Percentiles rank a stretch among this genome's conserved stretches.
phyloP scores from a whole-genome alignment of 2,329 filamentous ascomycete species.

The Metarhizium robertsii region DNA sequence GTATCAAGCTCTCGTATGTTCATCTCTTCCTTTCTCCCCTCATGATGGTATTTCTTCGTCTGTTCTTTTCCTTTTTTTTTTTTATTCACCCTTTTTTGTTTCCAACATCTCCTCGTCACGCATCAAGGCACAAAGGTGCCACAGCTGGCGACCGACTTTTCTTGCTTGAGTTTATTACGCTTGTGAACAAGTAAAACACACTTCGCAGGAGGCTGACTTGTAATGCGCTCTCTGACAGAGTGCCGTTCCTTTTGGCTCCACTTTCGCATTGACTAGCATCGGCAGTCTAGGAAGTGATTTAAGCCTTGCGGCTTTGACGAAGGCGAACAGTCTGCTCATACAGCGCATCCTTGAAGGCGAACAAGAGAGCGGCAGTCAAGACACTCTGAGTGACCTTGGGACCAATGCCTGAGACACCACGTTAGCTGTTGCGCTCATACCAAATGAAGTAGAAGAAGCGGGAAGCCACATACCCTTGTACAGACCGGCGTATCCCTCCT shows the following conservation, averaged over 20 bases:
- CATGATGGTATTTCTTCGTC: no score
- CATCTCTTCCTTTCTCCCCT: not conserved
- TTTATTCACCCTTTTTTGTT: not conserved
- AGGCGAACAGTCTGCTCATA: conserved; percentile 74
- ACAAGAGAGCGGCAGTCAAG: conserved; percentile 88
- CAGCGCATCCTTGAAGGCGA: conserved; percentile 95
- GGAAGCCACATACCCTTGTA: conserved; percentile 62
- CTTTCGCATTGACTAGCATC: not conserved
- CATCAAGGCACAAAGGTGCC: not conserved
- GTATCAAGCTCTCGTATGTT: not conserved
- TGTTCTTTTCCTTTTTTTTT: not conserved
- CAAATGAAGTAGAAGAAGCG: not conserved
- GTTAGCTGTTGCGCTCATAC: conserved; percentile 4
- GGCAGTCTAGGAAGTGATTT: not conserved
- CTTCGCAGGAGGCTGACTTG: not conserved
- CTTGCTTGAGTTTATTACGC: no score
- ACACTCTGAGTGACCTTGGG: conserved; percentile 97
- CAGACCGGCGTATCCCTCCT: conserved; percentile 85
- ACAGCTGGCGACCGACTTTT: no score
- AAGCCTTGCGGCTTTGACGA: conserved; percentile 32
- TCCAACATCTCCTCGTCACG: not conserved
- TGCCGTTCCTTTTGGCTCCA: not conserved
- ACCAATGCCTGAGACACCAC: conserved; percentile 59
- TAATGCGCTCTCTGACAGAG: not conserved
- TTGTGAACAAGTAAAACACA: no score